phyloP scores from a whole-genome alignment of 768 basidiomycete species.

The Kwoniella botswanensis region DNA sequence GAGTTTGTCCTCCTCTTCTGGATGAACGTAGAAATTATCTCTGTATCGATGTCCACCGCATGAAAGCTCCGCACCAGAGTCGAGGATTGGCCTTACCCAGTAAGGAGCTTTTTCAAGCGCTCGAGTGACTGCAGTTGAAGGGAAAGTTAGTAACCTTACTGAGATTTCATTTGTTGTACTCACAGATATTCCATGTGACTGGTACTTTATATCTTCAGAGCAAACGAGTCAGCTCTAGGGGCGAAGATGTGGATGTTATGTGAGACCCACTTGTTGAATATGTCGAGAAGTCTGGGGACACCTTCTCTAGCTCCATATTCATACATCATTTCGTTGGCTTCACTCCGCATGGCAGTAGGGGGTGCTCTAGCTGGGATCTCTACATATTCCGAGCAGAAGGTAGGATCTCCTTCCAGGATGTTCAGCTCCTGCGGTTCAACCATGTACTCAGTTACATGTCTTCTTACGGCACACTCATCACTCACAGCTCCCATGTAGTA shows the following conservation, averaged over 20 bases:
- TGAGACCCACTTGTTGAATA: conserved; percentile 34
- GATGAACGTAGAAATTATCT: conserved; percentile 35
- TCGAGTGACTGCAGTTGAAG: conserved; percentile 22
- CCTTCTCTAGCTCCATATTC: conserved; percentile 36
- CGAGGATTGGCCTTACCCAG: conserved; percentile 39
- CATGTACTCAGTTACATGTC: no score
- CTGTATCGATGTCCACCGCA: conserved; percentile 42
- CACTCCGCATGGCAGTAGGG: conserved; percentile 10
- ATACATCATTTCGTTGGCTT: conserved; percentile 36
- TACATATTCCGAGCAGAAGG: conserved; percentile 24
- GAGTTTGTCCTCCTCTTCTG: conserved; percentile 39
- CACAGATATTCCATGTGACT: conserved; percentile 40
- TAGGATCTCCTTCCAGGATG: conserved; percentile 22
- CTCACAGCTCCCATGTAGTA: conserved; percentile 40
- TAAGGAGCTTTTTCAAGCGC: conserved; percentile 40
- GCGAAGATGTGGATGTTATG: neutral
- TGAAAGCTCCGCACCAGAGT: conserved; percentile 37
- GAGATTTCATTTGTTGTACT: no score
- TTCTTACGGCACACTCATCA: neutral
- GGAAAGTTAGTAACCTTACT: no score
- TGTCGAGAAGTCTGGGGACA: conserved; percentile 28
- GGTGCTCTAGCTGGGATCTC: conserved; percentile 30
- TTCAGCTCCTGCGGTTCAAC: neutral
- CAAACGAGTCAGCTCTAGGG: neutral
- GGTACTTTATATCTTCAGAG: conserved; percentile 28